A percentile compares a stretch with the other conserved stretches of the same genome.
Conservation (phyloP, 2,329 filamentous ascomycete genomes). For the Cladosporium phlei region DNA sequence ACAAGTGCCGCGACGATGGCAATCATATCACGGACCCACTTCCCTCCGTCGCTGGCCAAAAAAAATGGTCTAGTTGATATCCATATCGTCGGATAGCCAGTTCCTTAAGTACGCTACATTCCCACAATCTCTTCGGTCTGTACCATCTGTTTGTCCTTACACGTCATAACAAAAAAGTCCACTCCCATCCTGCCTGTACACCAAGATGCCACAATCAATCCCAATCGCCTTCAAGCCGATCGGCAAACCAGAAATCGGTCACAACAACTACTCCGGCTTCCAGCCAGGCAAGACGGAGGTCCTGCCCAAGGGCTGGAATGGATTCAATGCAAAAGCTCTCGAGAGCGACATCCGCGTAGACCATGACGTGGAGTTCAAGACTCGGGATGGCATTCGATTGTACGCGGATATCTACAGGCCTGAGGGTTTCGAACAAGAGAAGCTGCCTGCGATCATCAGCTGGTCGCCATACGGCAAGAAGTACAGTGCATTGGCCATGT, state of each 20-base stretch:
- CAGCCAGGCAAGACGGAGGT: conserved; percentile 38
- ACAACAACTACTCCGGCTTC: conserved; percentile 41
- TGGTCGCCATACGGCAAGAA: conserved; percentile 47
- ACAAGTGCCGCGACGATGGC: too few relatives aligned
- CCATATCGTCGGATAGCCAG: background rate
- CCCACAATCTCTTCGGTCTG: background rate
- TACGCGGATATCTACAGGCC: conserved; percentile 46
- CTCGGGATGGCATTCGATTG: conserved; percentile 40
- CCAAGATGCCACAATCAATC: conserved; percentile 27
- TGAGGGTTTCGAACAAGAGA: conserved; percentile 25
- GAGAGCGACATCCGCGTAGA: conserved; percentile 40
- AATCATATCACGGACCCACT: too few relatives aligned
- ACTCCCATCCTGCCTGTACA: background rate
- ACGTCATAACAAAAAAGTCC: background rate
- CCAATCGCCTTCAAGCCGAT: conserved; percentile 26
- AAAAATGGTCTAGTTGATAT: too few relatives aligned
- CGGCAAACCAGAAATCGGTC: conserved; percentile 34
- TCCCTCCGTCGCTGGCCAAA: too few relatives aligned
- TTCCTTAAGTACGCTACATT: background rate
- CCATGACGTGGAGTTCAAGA: conserved; percentile 42
- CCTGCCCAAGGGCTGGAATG: conserved; percentile 36
- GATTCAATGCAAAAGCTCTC: conserved; percentile 28
- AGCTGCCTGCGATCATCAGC: conserved; percentile 41
- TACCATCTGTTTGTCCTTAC: background rate
- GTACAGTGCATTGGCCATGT: conserved; percentile 36